Base-by-base conservation (phyloP, 768 basidiomycete species). In the Serendipita sp. region DNA sequence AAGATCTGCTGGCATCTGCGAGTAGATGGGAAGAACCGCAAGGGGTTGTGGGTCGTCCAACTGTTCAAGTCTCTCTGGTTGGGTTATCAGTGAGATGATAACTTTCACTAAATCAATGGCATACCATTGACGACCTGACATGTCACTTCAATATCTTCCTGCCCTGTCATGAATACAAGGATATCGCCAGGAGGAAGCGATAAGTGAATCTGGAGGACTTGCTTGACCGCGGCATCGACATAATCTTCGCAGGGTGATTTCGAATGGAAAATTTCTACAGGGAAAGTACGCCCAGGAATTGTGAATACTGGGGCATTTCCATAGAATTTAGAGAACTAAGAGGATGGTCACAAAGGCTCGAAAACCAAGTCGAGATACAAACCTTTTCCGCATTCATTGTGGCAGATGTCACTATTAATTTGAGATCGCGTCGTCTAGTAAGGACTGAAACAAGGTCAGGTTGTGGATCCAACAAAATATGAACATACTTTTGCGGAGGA, bases 311-410 rank as follows among this genome's bases (percentile, higher is more conserved):
- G 94, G 0, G 95, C 95, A 68, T 87, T 89, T 31, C 95, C 95
- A 68, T 96, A 99, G 73, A 99, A 98, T 14, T 74, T 75, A 16
- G 96, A 96, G 74, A 99, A 99, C 90, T 93, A 63, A n/a, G 24
- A 38, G 7, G n/a, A 24, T 14, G 1, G 45, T n/a, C n/a, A 60
- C 62, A 33, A 3, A 22, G 34, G n/a, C 20, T 28, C 22, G 43
- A 24, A 48, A 38, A 42, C 42, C 33, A 43, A 33, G 42, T 48
- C n/a, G 4, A 24, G 66, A 28, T 13, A 26, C 75, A 60, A 66
- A 89, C 93, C 84, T 99, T 99, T 56, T 96, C 93, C 0, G 96
- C 90, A 71, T 99, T 99, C 96, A 99, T 99, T 2, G 96, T 99
- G 2, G 96, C 96, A 5, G 96, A 98, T 1, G 96, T 98, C 42